These are phyloP conservation scores for Thalassia testudinum DNA, from an alignment of 116 monocot species.

Conservation along the genomic window DNA sequence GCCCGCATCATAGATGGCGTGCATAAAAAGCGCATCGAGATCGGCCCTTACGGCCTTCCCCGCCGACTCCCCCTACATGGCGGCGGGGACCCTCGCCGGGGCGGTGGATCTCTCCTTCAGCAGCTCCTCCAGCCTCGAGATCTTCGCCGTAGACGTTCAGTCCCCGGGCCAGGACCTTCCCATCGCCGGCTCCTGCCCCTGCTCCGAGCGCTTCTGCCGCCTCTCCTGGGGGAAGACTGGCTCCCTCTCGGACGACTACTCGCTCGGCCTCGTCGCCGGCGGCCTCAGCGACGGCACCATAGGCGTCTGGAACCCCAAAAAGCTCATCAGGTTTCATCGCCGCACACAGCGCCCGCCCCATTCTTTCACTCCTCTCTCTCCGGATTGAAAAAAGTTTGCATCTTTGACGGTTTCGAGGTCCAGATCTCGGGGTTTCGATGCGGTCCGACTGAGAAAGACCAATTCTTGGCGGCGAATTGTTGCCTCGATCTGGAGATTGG, in stretches of 20 bases:
- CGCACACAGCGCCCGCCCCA: too few species aligned
- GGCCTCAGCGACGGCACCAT: too few species aligned
- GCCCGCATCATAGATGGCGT: too few species aligned
- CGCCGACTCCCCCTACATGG: slow-evolving; percentile 79
- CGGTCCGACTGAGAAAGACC: too few species aligned
- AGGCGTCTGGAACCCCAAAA: slow-evolving; percentile 73
- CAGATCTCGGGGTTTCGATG: too few species aligned
- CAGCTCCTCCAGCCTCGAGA: slow-evolving; percentile 86
- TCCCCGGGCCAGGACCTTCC: slow-evolving; percentile 56
- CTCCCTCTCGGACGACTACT: slow-evolving; percentile 34
- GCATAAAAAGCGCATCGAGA: too few species aligned
- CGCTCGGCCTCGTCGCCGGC: slow-evolving; percentile 79
- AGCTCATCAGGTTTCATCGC: slow-evolving; percentile 22
- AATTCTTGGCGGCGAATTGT: too few species aligned
- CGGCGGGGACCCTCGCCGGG: slow-evolving; percentile 85
- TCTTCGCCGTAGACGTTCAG: slow-evolving; percentile 76
- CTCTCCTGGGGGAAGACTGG: slow-evolving; percentile 69
- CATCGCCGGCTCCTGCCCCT: slow-evolving; percentile 46
- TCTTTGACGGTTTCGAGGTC: too few species aligned
- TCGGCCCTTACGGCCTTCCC: slow-evolving; percentile 74
- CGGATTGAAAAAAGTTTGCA: too few species aligned
- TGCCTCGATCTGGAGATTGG: too few species aligned
- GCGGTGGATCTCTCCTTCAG: slow-evolving; percentile 90
- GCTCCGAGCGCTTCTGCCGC: too few species aligned
- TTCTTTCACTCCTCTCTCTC: too few species aligned